Evolutionary conservation across 768 basidiomycete genomes (phyloP).

Genomic region (Boletellus sp.): DNA sequence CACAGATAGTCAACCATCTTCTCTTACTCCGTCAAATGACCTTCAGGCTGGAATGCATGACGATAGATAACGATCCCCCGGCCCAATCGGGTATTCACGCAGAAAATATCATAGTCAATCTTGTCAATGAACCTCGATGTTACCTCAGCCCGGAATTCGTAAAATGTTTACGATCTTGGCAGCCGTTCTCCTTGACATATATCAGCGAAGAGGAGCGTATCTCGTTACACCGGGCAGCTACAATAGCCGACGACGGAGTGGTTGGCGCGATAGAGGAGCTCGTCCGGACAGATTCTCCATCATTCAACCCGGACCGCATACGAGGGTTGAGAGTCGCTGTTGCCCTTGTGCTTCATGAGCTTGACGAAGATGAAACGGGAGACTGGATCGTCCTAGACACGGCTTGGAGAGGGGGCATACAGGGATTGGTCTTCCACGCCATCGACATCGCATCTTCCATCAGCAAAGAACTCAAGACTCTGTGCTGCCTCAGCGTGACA

Average conservation of each 20-base stretch:
- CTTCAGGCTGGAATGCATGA: conserved; percentile 69
- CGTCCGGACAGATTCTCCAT: conserved; percentile 21
- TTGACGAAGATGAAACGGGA: conserved; percentile 47
- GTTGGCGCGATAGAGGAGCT: conserved; percentile 62
- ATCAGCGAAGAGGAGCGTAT: conserved; percentile 60
- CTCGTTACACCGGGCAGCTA: conserved; percentile 56
- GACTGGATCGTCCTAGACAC: conserved; percentile 54
- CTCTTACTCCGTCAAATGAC: conserved; percentile 69
- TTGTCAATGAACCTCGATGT: conserved; percentile 57
- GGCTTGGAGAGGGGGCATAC: conserved; percentile 58
- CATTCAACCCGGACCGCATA: conserved; percentile 46
- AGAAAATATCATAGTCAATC: conserved; percentile 62
- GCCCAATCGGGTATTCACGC: conserved; percentile 61
- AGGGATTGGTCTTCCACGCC: conserved; percentile 56
- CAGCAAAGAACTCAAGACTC: conserved; percentile 47
- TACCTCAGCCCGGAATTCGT: conserved; percentile 58
- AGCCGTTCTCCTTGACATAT: conserved; percentile 56
- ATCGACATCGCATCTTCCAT: conserved; percentile 49
- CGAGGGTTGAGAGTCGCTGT: conserved; percentile 63
- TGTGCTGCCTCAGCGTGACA: conserved; percentile 45
- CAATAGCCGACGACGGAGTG: conserved; percentile 67
- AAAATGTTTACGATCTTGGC: conserved; percentile 55
- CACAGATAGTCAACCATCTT: conserved; percentile 70
- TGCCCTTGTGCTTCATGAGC: conserved; percentile 50
- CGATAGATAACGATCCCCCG: conserved; percentile 58